phyloP scores from a whole-genome alignment of 495 filamentous ascomycete genomes.

The Bryoglossum gracile region DNA sequence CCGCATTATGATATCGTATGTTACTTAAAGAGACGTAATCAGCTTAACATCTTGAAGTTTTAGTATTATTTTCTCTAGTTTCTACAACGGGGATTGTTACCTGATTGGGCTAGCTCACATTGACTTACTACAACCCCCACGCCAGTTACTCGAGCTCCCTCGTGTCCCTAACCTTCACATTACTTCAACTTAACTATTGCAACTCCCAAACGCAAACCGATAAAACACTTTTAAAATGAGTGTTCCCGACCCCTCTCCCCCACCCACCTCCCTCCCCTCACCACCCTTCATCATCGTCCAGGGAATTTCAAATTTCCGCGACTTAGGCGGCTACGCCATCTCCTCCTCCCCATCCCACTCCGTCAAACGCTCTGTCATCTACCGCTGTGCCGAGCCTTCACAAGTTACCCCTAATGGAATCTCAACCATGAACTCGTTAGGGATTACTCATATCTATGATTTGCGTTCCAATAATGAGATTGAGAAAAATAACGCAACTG shows the following conservation, averaged over 20 bases:
- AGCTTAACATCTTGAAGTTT: no score
- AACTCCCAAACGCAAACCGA: no score
- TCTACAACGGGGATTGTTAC: no score
- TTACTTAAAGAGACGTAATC: no score
- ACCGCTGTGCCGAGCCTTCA: constrained; percentile 51
- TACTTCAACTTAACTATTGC: no score
- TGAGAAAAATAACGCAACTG: constrained; percentile 27
- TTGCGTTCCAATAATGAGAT: constrained; percentile 51
- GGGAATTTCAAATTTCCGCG: constrained; percentile 53
- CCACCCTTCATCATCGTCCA: constrained; percentile 45
- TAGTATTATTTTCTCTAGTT: no score
- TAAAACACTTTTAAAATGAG: constrained; percentile 14
- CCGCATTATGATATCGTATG: no score
- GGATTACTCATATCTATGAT: constrained; percentile 57
- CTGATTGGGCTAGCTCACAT: no score
- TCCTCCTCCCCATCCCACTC: constrained; percentile 15
- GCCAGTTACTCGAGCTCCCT: no score
- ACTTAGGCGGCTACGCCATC: constrained; percentile 48
- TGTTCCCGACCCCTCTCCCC: neutral
- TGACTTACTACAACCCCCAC: no score
- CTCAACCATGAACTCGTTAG: constrained; percentile 39
- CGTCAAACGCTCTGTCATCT: constrained; percentile 43
- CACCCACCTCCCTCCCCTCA: constrained; percentile 5
- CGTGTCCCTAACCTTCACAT: no score
- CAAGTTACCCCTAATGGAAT: constrained; percentile 45